phyloP scores from a whole-genome alignment of 768 basidiomycete genomes.

The Mycena amicta region DNA sequence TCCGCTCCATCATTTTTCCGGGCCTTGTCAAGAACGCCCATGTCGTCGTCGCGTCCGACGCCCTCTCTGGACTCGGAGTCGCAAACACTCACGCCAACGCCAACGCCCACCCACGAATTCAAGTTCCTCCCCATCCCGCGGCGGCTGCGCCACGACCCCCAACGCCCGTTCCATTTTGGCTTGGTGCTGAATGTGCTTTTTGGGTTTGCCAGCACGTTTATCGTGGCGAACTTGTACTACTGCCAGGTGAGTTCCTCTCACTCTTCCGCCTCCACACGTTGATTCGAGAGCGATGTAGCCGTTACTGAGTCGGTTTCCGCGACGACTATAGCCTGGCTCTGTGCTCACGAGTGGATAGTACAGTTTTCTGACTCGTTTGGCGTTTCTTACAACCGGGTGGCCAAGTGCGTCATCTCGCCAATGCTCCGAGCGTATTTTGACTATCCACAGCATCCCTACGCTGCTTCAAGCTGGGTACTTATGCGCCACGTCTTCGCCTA shows the following conservation, averaged over 20 bases:
- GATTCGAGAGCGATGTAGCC: constrained; percentile 49
- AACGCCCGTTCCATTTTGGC: constrained; percentile 54
- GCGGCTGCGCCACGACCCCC: constrained; percentile 52
- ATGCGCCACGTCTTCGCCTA: background rate
- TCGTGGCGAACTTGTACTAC: constrained; percentile 79
- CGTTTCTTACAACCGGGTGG: constrained; percentile 29
- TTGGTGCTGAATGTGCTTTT: constrained; percentile 58
- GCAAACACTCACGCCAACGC: background rate
- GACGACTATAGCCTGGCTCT: background rate
- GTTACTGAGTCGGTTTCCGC: constrained; percentile 61
- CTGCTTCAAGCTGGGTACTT: constrained; percentile 66
- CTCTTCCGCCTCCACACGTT: background rate
- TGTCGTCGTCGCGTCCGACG: background rate
- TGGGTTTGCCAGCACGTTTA: constrained; percentile 64
- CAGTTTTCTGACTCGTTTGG: constrained; percentile 44
- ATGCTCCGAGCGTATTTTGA: background rate
- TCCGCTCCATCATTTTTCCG: background rate
- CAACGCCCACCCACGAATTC: constrained; percentile 43
- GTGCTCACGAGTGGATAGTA: constrained; percentile 30
- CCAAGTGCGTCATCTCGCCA: constrained; percentile 16
- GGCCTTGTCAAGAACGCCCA: background rate
- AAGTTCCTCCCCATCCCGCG: constrained; percentile 66
- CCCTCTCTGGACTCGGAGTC: background rate
- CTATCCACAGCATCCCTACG: constrained; percentile 34
- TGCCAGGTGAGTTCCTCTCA: constrained; percentile 51